Evolutionary conservation across 2,329 filamentous ascomycete genomes (phyloP).

Genomic region (Plenodomus lindquistii): DNA sequence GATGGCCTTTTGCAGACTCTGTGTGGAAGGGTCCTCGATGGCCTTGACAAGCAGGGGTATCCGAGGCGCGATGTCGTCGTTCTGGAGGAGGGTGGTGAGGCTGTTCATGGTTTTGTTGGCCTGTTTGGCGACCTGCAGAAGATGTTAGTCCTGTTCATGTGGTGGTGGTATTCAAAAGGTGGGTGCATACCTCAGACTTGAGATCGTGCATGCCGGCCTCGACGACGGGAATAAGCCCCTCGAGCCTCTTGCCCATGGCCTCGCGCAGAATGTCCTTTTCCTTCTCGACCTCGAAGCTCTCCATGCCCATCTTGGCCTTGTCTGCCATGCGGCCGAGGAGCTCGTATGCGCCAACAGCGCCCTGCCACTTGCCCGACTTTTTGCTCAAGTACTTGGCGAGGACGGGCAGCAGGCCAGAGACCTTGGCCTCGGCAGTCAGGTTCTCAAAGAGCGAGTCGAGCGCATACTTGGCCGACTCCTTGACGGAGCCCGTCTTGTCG

Average conservation of each 20-base stretch:
- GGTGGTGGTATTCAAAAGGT: conserved; percentile 45
- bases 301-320: conserved; percentile 85
- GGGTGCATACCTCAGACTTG: conserved; percentile 66
- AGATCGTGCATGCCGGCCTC: conserved; percentile 96
- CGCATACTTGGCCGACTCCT: conserved; percentile 91
- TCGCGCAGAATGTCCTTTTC: conserved; percentile 90
- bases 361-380: conserved; percentile 94
- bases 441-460: conserved; percentile 84
- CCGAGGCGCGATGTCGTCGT: conserved; percentile 92
- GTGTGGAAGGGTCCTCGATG: conserved; percentile 89
- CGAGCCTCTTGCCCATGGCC: conserved; percentile 85
- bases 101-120: conserved; percentile 91
- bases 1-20: conserved; percentile 92
- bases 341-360: conserved; percentile 82
- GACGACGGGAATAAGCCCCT: conserved; percentile 85
- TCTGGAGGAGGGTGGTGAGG: conserved; percentile 85
- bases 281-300: conserved; percentile 79
- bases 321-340: conserved; percentile 92
- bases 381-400: conserved; percentile 77
- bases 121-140: conserved; percentile 68
- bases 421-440: conserved; percentile 79
- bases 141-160: conserved; percentile 13
- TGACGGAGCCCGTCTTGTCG: conserved; percentile 87
- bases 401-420: conserved; percentile 78
- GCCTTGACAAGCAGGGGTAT: conserved; percentile 91